Evolutionary conservation across 2,329 filamentous ascomycete genomes (phyloP).

Genomic region (Trichoderma breve): DNA sequence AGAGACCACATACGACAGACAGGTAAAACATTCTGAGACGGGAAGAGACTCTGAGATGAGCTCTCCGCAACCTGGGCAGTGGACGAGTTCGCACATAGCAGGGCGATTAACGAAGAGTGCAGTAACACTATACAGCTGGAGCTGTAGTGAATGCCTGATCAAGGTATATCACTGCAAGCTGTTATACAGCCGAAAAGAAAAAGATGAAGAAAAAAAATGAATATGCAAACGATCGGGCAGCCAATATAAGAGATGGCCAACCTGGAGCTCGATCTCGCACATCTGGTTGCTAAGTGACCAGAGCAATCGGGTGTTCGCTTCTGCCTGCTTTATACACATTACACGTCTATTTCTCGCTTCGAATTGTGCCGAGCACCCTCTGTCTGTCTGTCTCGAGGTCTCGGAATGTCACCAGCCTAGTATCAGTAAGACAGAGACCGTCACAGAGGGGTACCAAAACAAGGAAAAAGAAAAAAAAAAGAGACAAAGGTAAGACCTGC

Average conservation of each 20-base stretch:
- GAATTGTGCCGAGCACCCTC: neutral
- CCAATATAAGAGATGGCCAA: neutral
- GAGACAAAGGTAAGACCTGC: neutral
- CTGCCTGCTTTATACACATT: neutral
- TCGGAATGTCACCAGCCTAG: neutral
- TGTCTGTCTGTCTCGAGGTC: neutral
- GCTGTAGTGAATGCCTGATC: neutral
- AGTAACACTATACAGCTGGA: neutral
- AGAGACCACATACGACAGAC: constrained; percentile 18
- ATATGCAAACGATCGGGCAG: neutral
- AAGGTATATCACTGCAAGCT: too few species aligned
- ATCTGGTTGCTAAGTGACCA: neutral
- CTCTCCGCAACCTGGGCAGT: constrained; percentile 24
- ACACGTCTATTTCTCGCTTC: neutral
- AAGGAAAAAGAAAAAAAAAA: neutral
- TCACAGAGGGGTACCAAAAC: neutral
- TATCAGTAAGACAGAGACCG: neutral
- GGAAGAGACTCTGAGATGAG: constrained; percentile 22
- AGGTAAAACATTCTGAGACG: constrained; percentile 25
- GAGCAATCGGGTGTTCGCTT: neutral
- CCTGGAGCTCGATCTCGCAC: neutral
- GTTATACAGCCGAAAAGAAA: neutral
- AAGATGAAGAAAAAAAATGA: neutral
- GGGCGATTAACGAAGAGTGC: neutral
- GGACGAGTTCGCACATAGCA: constrained; percentile 18